Evolutionary conservation across 495 filamentous ascomycete genomes (phyloP).

Genomic region (Penicillium desertorum): DNA sequence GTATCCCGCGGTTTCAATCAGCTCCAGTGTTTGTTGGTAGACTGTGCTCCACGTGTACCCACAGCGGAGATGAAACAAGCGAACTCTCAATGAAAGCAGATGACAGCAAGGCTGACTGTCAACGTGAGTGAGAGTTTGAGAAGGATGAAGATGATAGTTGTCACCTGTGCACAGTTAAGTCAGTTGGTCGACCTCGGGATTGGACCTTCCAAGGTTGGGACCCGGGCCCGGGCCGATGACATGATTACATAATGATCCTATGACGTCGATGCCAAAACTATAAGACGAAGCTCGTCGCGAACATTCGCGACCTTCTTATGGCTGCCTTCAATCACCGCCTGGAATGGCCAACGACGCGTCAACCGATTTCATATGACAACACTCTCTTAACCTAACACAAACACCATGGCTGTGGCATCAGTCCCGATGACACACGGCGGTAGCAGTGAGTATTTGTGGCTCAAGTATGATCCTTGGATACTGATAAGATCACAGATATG

Average conservation of each 20-base stretch:
- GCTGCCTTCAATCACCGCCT: not conserved
- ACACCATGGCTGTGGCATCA: conserved; percentile 20
- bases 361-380: conserved; percentile 3
- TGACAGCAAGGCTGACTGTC: not conserved
- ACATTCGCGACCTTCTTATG: not conserved
- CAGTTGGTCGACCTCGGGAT: not conserved
- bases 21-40: not conserved
- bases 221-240: not conserved
- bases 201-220: not conserved
- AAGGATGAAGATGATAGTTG: not conserved
- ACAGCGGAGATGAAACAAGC: not conserved
- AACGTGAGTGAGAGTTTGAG: not conserved
- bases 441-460: conserved; percentile 14
- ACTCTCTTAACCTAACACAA: not conserved
- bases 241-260: conserved; percentile 11
- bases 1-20: not conserved
- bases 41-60: not conserved
- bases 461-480: not conserved
- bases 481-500: conserved; percentile 16
- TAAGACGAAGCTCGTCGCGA: conserved; percentile 1
- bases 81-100: not conserved
- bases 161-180: not conserved
- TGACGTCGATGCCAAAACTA: conserved; percentile 15
- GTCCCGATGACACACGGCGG: conserved; percentile 26
- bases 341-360: not conserved